These are phyloP conservation scores for Populus hybrid DNA, from an alignment of 441 rosid species.

Conservation along the genomic window DNA sequence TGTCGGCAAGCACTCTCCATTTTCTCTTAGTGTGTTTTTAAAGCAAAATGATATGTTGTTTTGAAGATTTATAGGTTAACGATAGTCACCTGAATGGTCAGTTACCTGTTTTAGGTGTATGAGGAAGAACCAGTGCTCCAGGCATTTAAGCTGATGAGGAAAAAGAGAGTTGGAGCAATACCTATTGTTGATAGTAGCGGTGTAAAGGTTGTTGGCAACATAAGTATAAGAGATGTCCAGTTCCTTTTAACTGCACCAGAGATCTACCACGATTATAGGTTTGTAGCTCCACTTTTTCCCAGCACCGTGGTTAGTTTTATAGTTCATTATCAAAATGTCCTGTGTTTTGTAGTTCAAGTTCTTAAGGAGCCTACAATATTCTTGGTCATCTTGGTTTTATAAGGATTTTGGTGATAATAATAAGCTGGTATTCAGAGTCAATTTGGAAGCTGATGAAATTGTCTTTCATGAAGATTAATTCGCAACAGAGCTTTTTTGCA, in stretches of 20 bases:
- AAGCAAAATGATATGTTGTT: background rate
- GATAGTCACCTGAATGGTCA: conserved; percentile 8
- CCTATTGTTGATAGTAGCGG: conserved; percentile 65
- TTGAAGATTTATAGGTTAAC: background rate
- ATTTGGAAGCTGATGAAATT: background rate
- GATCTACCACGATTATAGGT: conserved; percentile 89
- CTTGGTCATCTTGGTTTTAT: background rate
- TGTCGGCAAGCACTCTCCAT: background rate
- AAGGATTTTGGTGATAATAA: background rate
- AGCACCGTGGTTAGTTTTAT: background rate
- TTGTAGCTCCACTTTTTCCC: background rate
- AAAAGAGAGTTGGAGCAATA: conserved; percentile 71
- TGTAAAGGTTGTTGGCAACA: conserved; percentile 71
- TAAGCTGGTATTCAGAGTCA: background rate
- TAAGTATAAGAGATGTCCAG: conserved; percentile 85
- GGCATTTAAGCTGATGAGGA: conserved; percentile 93
- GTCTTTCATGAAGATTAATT: background rate
- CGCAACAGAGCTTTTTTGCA: background rate
- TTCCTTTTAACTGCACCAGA: conserved; percentile 88
- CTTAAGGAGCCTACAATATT: background rate
- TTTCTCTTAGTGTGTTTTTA: background rate
- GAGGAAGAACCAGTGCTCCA: conserved; percentile 96
- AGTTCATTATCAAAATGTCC: conserved; percentile 1
- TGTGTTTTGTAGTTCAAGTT: background rate
- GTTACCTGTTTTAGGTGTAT: conserved; percentile 48